These are phyloP conservation scores for Serendipita indica DNA, from an alignment of 768 basidiomycete species.

Conservation along the genomic window DNA sequence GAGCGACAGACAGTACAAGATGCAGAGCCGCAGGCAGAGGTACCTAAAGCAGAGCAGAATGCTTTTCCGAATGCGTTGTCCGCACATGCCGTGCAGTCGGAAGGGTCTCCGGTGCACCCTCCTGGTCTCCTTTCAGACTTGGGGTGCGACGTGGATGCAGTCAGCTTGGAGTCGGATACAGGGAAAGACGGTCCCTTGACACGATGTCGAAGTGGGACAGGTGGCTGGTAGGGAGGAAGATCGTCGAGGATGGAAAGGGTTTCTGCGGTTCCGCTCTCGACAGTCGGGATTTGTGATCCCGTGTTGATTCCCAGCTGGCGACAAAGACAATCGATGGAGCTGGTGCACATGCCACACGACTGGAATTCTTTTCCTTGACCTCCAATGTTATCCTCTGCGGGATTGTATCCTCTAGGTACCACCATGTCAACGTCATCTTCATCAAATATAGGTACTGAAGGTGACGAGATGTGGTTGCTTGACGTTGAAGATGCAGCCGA, in stretches of 20 bases:
- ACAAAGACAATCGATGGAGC: conserved; percentile 7
- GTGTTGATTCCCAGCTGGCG: background rate
- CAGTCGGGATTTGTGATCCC: conserved; percentile 15
- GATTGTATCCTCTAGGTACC: background rate
- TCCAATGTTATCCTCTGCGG: background rate
- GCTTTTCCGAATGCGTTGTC: conserved; percentile 79
- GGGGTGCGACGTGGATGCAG: conserved; percentile 27
- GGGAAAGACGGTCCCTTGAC: background rate
- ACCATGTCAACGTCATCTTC: background rate
- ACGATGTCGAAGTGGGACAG: conserved; percentile 61
- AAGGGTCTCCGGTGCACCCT: conserved; percentile 69
- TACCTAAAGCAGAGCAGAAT: conserved; percentile 64
- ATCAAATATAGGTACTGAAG: background rate
- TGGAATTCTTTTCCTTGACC: conserved; percentile 13
- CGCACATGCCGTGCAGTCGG: conserved; percentile 72
- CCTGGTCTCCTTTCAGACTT: conserved; percentile 19
- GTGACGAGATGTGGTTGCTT: conserved; percentile 19
- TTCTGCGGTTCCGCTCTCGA: conserved; percentile 19
- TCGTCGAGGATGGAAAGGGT: conserved; percentile 52
- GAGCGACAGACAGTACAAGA: conserved; percentile 41
- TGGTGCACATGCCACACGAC: conserved; percentile 8
- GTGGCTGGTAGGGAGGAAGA: conserved; percentile 63
- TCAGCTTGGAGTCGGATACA: conserved; percentile 15
- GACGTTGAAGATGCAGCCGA: conserved; percentile 41
- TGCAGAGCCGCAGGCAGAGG: conserved; percentile 37